phyloP scores from a whole-genome alignment of 2,329 filamentous ascomycete species.

The Thelonectria olida region DNA sequence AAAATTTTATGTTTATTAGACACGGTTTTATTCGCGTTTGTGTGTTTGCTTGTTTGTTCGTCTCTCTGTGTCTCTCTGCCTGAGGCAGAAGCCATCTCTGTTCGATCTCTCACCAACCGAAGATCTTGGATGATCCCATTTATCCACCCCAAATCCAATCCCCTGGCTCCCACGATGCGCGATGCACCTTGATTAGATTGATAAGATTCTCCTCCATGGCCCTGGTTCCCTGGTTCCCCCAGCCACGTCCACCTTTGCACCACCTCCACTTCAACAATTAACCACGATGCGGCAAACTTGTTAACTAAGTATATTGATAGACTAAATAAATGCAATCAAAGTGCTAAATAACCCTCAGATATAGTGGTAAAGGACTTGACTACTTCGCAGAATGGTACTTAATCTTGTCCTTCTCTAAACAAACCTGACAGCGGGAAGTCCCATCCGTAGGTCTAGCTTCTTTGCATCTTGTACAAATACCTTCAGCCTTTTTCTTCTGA shows the following conservation, averaged over 20 bases:
- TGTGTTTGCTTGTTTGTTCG: background rate
- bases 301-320: too few species aligned
- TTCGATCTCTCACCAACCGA: too few species aligned
- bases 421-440: too few species aligned
- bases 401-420: too few species aligned
- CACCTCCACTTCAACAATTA: background rate
- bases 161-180: constrained; percentile 31
- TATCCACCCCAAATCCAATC: constrained; percentile 11
- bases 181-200: constrained; percentile 42
- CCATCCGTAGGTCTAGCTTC: too few species aligned
- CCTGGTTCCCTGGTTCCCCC: constrained; percentile 1
- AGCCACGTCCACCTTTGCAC: background rate
- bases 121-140: background rate
- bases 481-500: too few species aligned
- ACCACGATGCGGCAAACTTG: too few species aligned
- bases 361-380: too few species aligned
- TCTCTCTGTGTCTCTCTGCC: background rate
- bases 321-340: too few species aligned
- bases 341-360: too few species aligned
- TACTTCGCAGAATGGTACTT: too few species aligned
- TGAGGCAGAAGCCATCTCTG: constrained; percentile 13
- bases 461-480: too few species aligned
- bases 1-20: background rate
- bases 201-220: constrained; percentile 36
- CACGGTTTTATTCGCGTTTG: background rate